A percentile compares a stretch with the other conserved stretches of the same genome.
phyloP scores from a whole-genome alignment of 108 stramenopile genomes.

The Cyclotella baltica region DNA sequence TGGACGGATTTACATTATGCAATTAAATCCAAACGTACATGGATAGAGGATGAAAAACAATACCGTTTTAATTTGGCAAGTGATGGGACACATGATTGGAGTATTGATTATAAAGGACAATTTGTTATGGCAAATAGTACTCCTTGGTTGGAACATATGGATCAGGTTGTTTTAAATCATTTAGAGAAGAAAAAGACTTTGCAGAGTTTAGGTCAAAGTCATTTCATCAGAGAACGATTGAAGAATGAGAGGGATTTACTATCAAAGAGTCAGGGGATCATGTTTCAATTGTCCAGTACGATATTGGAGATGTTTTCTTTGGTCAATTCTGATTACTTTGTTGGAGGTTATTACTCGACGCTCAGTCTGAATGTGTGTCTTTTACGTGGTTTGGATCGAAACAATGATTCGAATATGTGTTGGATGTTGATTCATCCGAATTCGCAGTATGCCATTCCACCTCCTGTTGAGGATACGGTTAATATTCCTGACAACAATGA shows the following conservation, averaged over 20 bases:
- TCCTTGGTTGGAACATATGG: constrained; percentile 34
- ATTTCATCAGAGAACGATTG: constrained; percentile 11
- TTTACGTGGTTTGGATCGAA: constrained; percentile 40
- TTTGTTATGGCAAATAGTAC: constrained; percentile 42
- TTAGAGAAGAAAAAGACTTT: constrained; percentile 3
- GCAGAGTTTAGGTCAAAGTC: constrained; percentile 12
- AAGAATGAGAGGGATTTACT: constrained; percentile 21
- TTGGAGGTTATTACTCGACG: constrained; percentile 46
- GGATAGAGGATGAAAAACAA: constrained; percentile 31
- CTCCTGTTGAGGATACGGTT: constrained; percentile 25
- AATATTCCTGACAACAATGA: constrained; percentile 14
- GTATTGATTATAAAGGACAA: constrained; percentile 41
- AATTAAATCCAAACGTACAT: constrained; percentile 35
- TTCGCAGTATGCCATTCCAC: constrained; percentile 17
- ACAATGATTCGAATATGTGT: constrained; percentile 48
- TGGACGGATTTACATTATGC: constrained; percentile 48
- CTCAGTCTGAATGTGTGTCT: constrained; percentile 44
- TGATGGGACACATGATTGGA: constrained; percentile 51
- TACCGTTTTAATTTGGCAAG: constrained; percentile 42
- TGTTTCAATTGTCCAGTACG: constrained; percentile 33
- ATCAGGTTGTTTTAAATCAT: constrained; percentile 11
- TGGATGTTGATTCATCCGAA: constrained; percentile 51
- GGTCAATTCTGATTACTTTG: constrained; percentile 40
- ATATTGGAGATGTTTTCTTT: constrained; percentile 45
- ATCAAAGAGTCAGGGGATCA: constrained; percentile 8